These are phyloP conservation scores for Tilletia horrida DNA, from an alignment of 1,284 basidiomycete genomes.

Conservation along the genomic window DNA sequence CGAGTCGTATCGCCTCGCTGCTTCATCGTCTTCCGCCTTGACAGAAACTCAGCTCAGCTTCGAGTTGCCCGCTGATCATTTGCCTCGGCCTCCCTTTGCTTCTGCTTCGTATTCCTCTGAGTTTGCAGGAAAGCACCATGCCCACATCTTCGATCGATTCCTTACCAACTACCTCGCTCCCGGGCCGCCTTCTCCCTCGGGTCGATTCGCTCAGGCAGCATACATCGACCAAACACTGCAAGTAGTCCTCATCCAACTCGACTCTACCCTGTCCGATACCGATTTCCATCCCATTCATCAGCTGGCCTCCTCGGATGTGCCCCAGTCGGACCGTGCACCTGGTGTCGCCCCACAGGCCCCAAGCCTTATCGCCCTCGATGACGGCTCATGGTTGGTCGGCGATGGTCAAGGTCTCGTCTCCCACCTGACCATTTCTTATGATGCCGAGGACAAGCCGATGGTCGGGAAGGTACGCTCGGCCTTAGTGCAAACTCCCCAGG, in stretches of 20 bases:
- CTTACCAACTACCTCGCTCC: constrained; percentile 21
- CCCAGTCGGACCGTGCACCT: neutral
- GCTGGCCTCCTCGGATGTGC: neutral
- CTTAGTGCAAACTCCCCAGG: neutral
- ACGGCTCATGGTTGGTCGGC: neutral
- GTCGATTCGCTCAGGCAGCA: neutral
- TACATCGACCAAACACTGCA: neutral
- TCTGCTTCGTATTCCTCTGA: constrained; percentile 21
- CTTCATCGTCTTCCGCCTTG: neutral
- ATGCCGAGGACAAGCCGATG: neutral
- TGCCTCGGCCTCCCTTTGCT: constrained; percentile 23
- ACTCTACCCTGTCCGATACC: neutral
- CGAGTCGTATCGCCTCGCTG: constrained; percentile 33
- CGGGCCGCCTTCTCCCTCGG: neutral
- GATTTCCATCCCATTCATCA: constrained; percentile 3
- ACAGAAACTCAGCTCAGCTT: constrained; percentile 1
- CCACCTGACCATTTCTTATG: neutral
- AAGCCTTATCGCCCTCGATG: neutral
- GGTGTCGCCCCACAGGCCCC: neutral
- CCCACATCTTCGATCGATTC: constrained; percentile 21
- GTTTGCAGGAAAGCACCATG: constrained; percentile 17
- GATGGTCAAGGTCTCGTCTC: constrained; percentile 4
- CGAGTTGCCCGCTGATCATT: constrained; percentile 24
- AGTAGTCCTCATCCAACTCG: constrained; percentile 5
- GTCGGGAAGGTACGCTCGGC: neutral